phyloP scores from a whole-genome alignment of 225 moss, liverwort and hornwort species.

The Pseudoscleropodium purum region DNA sequence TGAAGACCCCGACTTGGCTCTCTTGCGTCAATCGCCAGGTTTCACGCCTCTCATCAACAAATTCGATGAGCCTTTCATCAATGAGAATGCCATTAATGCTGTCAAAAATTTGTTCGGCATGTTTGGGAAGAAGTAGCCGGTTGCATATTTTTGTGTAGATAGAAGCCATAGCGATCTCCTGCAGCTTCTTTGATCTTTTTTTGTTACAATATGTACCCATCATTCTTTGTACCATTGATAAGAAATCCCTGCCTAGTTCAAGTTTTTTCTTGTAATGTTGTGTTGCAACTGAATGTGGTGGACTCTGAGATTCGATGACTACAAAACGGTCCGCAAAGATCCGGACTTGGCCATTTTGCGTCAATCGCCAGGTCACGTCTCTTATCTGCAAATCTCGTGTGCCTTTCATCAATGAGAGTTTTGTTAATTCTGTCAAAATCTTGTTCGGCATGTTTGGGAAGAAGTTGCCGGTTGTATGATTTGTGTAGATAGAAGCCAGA shows the following conservation, averaged over 20 bases:
- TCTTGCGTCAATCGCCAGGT: conserved; percentile 54
- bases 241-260: background rate
- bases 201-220: conserved; percentile 9
- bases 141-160: background rate
- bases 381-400: conserved; percentile 53
- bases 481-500: background rate
- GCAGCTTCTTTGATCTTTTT: conserved; percentile 1
- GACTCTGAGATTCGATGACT: conserved; percentile 4
- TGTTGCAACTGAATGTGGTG: background rate
- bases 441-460: conserved; percentile 60
- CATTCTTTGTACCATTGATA: conserved; percentile 35
- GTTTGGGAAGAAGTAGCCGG: conserved; percentile 63
- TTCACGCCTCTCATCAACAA: conserved; percentile 57
- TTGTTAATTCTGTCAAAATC: conserved; percentile 42
- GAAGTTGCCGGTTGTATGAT: conserved; percentile 9
- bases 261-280: background rate
- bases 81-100: conserved; percentile 80
- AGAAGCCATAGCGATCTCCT: background rate
- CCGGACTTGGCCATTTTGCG: conserved; percentile 46
- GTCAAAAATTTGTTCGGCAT: conserved; percentile 69
- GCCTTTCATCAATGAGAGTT: conserved; percentile 72
- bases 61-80: conserved; percentile 93
- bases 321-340: conserved; percentile 54
- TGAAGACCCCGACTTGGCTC: conserved; percentile 69
- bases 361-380: conserved; percentile 2